Percentiles rank a stretch among this genome's conserved stretches.
Conservation (phyloP, 331 rosid genomes). For the Cucumis variabilis region DNA sequence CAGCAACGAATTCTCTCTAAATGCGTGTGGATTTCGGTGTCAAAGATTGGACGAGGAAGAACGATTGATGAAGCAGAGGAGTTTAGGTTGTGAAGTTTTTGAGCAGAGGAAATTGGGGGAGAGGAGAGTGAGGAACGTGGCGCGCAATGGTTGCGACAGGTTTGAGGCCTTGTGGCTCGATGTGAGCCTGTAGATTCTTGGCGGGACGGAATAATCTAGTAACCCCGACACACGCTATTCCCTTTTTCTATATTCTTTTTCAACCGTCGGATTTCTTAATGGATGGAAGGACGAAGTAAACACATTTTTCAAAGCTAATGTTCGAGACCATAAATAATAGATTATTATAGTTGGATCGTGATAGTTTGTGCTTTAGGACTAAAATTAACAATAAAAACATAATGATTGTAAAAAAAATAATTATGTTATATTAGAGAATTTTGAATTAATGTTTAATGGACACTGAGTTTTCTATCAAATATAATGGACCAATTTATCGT, state of each 20-base stretch:
- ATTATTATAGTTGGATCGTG: too few relatives aligned
- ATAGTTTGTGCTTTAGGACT: too few relatives aligned
- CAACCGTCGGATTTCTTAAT: slow-evolving; percentile 2
- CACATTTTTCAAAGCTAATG: too few relatives aligned
- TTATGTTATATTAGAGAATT: too few relatives aligned
- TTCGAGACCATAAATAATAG: too few relatives aligned
- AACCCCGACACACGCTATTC: slow-evolving; percentile 3
- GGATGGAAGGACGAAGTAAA: background rate
- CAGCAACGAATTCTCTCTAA: background rate
- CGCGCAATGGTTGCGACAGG: background rate
- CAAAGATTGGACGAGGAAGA: background rate
- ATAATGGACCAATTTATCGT: too few relatives aligned
- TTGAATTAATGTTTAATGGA: too few relatives aligned
- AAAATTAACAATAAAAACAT: too few relatives aligned
- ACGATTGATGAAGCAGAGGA: background rate
- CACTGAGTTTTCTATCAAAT: too few relatives aligned
- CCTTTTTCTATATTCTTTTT: background rate
- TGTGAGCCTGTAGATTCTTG: slow-evolving; percentile 7
- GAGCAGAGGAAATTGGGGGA: background rate
- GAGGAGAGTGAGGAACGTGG: slow-evolving; percentile 21
- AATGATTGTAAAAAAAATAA: too few relatives aligned
- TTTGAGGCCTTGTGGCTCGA: slow-evolving; percentile 17
- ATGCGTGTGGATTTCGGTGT: background rate
- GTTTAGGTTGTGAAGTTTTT: background rate
- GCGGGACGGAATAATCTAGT: background rate